phyloP scores from a whole-genome alignment of 2,329 filamentous ascomycete species.

The Fonsecaea pugnacius region DNA sequence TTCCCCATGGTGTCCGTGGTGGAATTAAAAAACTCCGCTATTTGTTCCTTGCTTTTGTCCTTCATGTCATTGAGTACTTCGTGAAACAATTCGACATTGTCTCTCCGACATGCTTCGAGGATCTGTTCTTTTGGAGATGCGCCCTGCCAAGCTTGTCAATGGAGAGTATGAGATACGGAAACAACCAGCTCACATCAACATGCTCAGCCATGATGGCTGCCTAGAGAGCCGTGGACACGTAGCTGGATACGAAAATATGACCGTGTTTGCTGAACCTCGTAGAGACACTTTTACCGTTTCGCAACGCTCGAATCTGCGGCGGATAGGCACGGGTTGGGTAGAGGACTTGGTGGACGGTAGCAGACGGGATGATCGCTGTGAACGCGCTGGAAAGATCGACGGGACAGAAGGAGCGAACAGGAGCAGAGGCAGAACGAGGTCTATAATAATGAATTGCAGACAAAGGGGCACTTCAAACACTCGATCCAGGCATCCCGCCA shows the following conservation, averaged over 20 bases:
- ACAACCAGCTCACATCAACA: conserved; percentile 44
- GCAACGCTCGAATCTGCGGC: neutral
- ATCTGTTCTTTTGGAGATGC: conserved; percentile 83
- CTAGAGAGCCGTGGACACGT: neutral
- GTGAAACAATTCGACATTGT: conserved; percentile 83
- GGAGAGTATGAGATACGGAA: neutral
- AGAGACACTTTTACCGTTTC: neutral
- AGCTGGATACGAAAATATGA: neutral
- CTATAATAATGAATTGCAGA: conserved; percentile 1
- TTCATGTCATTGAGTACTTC: conserved; percentile 70
- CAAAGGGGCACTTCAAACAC: conserved; percentile 4
- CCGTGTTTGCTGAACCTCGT: neutral
- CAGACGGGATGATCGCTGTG: neutral
- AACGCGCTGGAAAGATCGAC: neutral
- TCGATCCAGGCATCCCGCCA: conserved; percentile 10
- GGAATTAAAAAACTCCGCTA: conserved; percentile 79
- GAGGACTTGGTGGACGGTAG: neutral
- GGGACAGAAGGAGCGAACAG: neutral
- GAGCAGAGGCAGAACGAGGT: neutral
- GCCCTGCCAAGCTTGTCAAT: conserved; percentile 60
- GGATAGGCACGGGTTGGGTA: neutral
- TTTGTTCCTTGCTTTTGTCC: conserved; percentile 63
- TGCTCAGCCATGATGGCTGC: conserved; percentile 46
- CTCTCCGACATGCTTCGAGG: conserved; percentile 88
- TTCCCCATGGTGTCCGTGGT: conserved; percentile 86